phyloP scores from a whole-genome alignment of 257 asterid genomes.

The Oldenlandia corymbosa region DNA sequence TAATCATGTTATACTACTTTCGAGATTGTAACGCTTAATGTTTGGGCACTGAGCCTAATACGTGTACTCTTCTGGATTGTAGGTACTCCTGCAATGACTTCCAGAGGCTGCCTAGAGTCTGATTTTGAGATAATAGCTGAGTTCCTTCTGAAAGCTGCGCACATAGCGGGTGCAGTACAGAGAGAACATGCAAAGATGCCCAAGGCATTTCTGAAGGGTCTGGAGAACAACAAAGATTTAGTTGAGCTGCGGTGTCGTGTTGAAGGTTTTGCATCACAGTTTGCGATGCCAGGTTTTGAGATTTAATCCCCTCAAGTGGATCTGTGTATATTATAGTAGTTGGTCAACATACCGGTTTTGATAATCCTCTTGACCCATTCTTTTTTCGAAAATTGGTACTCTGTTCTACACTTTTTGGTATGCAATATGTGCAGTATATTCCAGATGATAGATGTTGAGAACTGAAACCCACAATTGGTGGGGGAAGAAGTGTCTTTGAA shows the following conservation, averaged over 20 bases:
- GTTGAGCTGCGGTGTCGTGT: conserved; percentile 64
- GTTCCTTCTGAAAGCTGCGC: conserved; percentile 63
- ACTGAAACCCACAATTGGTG: no score
- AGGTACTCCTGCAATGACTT: conserved; percentile 93
- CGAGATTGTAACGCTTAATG: background rate
- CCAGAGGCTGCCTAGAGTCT: conserved; percentile 83
- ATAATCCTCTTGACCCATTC: background rate
- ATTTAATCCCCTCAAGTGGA: conserved; percentile 15
- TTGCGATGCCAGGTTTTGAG: conserved; percentile 90
- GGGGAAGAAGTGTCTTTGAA: no score
- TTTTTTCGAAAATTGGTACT: background rate
- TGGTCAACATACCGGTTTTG: background rate
- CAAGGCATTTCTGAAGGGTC: conserved; percentile 62
- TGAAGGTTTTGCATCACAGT: conserved; percentile 75
- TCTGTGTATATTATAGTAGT: background rate
- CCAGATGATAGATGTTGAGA: no score
- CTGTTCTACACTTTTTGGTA: no score
- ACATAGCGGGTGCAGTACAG: conserved; percentile 54
- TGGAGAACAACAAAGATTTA: conserved; percentile 73
- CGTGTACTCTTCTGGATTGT: background rate
- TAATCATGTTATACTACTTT: conserved; percentile 3
- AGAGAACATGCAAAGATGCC: conserved; percentile 68
- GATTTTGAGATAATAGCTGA: conserved; percentile 75
- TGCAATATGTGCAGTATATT: no score
- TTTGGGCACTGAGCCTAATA: background rate